Evolutionary conservation across 805 yeast species (phyloP).

Genomic region (Yamadazyma kitorensis): DNA sequence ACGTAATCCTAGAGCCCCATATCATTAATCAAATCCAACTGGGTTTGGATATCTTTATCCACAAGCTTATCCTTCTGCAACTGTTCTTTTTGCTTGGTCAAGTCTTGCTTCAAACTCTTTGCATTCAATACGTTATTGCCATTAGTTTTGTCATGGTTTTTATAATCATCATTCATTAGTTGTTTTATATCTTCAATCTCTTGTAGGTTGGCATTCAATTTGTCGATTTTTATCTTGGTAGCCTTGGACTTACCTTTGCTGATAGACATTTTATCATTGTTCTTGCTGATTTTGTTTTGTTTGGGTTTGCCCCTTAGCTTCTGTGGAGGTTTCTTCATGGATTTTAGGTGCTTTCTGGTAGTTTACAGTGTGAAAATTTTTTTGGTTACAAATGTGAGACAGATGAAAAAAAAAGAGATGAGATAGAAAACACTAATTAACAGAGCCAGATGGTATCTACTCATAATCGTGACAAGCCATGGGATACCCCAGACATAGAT

Average conservation of each 20-base stretch:
- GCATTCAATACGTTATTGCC: slow-evolving; percentile 33
- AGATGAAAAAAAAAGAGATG: slow-evolving; percentile 13
- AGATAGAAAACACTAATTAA: slow-evolving; percentile 6
- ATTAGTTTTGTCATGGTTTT: slow-evolving; percentile 5
- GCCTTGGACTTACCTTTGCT: slow-evolving; percentile 25
- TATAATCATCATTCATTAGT: slow-evolving; percentile 10
- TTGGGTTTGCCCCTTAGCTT: slow-evolving; percentile 1
- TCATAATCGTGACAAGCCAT: slow-evolving; percentile 92
- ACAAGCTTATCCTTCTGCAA: slow-evolving; percentile 27
- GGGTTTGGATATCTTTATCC: slow-evolving; percentile 42
- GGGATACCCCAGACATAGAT: slow-evolving; percentile 95
- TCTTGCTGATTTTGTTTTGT: no score
- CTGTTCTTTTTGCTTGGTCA: slow-evolving; percentile 33
- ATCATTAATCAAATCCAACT: slow-evolving; percentile 47
- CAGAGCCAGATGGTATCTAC: slow-evolving; percentile 72
- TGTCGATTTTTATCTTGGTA: slow-evolving; percentile 30
- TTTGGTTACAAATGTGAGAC: no score
- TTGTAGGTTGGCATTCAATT: slow-evolving; percentile 27
- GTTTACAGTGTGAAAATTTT: no score
- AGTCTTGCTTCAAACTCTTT: slow-evolving; percentile 34
- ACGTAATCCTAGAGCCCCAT: slow-evolving; percentile 19
- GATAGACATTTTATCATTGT: no score
- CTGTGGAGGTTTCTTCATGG: neutral
- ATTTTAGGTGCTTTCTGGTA: no score
- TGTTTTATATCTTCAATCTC: slow-evolving; percentile 21